phyloP scores from a whole-genome alignment of 2,329 filamentous ascomycete species.

The Talaromyces sp. region DNA sequence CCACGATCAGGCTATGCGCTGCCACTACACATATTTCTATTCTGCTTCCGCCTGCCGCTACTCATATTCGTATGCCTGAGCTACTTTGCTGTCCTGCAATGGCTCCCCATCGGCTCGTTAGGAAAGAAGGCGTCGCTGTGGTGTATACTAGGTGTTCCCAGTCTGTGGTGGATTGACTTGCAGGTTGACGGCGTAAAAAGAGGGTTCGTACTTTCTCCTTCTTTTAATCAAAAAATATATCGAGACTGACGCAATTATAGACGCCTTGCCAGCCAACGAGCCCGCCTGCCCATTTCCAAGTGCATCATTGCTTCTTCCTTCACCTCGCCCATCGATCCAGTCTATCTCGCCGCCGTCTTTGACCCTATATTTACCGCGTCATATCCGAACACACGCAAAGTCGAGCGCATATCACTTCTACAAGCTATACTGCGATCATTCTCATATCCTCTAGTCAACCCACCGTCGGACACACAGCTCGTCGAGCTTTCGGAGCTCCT shows the following conservation, averaged over 20 bases:
- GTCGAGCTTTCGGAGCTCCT: slow-evolving; percentile 64
- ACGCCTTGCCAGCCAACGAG: slow-evolving; percentile 68
- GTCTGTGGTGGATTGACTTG: slow-evolving; percentile 98
- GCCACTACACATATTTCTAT: slow-evolving; percentile 67
- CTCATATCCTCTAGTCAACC: slow-evolving; percentile 51
- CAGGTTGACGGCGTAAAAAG: slow-evolving; percentile 95
- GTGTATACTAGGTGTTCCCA: slow-evolving; percentile 81
- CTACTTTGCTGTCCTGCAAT: slow-evolving; percentile 81
- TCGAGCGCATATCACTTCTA: slow-evolving; percentile 73
- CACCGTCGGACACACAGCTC: slow-evolving; percentile 49
- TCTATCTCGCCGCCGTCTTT: slow-evolving; percentile 94
- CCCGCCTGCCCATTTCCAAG: slow-evolving; percentile 72
- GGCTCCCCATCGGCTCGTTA: slow-evolving; percentile 67
- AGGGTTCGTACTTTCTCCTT: slow-evolving; percentile 53
- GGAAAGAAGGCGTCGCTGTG: slow-evolving; percentile 82
- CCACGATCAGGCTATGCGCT: slow-evolving; percentile 61
- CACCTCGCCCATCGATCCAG: slow-evolving; percentile 85
- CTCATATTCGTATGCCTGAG: slow-evolving; percentile 64
- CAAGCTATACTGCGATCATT: slow-evolving; percentile 73
- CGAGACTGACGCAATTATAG: slow-evolving; percentile 30
- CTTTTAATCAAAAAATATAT: too few relatives aligned
- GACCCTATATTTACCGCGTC: slow-evolving; percentile 89
- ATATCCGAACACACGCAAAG: slow-evolving; percentile 69
- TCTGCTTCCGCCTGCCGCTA: slow-evolving; percentile 74
- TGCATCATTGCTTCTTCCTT: slow-evolving; percentile 86